Evolutionary conservation across 768 basidiomycete species (phyloP).

Genomic region (Baorangia bicolor): DNA sequence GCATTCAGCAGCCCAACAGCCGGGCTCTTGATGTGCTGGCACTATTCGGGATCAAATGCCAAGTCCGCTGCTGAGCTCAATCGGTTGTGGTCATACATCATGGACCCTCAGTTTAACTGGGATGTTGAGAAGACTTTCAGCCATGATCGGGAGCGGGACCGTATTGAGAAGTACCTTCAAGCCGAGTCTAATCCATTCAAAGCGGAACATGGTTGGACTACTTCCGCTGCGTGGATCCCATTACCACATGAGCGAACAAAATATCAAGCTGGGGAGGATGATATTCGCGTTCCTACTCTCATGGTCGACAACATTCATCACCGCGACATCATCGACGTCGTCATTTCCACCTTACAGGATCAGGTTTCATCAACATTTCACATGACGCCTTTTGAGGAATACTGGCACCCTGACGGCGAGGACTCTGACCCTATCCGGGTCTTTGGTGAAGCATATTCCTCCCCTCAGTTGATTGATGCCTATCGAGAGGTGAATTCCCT

Average conservation of each 20-base stretch:
- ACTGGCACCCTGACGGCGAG: neutral
- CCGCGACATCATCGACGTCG: neutral
- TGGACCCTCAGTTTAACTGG: constrained; percentile 18
- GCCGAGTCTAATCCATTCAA: neutral
- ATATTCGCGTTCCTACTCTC: neutral
- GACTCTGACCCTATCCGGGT: neutral
- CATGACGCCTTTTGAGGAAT: neutral
- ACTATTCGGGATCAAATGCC: constrained; percentile 22
- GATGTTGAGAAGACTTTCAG: constrained; percentile 18
- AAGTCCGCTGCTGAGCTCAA: constrained; percentile 32
- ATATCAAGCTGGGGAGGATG: neutral
- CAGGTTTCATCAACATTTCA: neutral
- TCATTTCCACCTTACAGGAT: neutral
- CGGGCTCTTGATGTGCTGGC: constrained; percentile 33
- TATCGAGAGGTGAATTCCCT: neutral
- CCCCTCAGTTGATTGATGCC: neutral
- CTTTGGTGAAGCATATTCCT: neutral
- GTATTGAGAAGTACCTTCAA: constrained; percentile 1
- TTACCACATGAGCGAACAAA: constrained; percentile 1
- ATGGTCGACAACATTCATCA: neutral
- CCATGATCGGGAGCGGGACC: neutral
- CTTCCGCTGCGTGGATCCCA: neutral
- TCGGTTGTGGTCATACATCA: constrained; percentile 29
- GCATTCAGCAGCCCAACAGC: constrained; percentile 22
- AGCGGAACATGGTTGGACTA: neutral